Conservation (phyloP, 2,329 filamentous ascomycete genomes). For the Penicillium olsonii region DNA sequence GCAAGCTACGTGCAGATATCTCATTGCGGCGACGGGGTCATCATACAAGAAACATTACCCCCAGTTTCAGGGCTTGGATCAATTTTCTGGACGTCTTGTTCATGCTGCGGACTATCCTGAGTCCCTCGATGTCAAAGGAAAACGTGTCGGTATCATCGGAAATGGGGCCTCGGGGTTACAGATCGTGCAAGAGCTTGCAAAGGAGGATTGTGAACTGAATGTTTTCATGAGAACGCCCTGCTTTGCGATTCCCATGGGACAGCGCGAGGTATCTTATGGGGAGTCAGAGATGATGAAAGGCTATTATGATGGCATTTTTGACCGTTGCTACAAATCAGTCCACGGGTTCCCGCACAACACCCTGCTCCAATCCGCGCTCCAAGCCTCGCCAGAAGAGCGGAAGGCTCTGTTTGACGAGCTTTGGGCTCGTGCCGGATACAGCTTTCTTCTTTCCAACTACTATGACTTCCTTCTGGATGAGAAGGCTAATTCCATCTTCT, state of each 20-base stretch:
- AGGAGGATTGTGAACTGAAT: slow-evolving; percentile 27
- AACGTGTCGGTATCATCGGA: slow-evolving; percentile 19
- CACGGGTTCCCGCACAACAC: slow-evolving; percentile 51
- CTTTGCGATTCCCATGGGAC: slow-evolving; percentile 62
- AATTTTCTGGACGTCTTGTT: slow-evolving; percentile 53
- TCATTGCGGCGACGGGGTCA: slow-evolving; percentile 50
- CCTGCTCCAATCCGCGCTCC: slow-evolving; percentile 45
- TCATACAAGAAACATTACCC: slow-evolving; percentile 39
- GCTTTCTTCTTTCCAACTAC: slow-evolving; percentile 55
- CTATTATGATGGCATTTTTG: slow-evolving; percentile 54
- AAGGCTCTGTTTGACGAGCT: slow-evolving; percentile 52
- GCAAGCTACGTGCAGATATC: slow-evolving; percentile 42
- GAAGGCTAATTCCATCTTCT: slow-evolving; percentile 54
- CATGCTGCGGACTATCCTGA: slow-evolving; percentile 57
- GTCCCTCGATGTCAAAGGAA: slow-evolving; percentile 13
- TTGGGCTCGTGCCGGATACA: slow-evolving; percentile 56
- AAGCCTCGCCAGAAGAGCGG: slow-evolving; percentile 53
- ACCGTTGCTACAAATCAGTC: slow-evolving; percentile 53
- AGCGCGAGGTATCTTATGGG: slow-evolving; percentile 47
- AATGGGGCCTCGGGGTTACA: slow-evolving; percentile 23
- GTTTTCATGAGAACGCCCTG: slow-evolving; percentile 69
- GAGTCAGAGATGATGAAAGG: slow-evolving; percentile 52
- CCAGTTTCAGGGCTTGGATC: slow-evolving; percentile 35
- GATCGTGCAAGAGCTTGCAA: slow-evolving; percentile 18
- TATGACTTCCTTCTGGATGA: slow-evolving; percentile 36